phyloP scores from a whole-genome alignment of 2,329 filamentous ascomycete species.

The Byssoonygena ceratinophila region DNA sequence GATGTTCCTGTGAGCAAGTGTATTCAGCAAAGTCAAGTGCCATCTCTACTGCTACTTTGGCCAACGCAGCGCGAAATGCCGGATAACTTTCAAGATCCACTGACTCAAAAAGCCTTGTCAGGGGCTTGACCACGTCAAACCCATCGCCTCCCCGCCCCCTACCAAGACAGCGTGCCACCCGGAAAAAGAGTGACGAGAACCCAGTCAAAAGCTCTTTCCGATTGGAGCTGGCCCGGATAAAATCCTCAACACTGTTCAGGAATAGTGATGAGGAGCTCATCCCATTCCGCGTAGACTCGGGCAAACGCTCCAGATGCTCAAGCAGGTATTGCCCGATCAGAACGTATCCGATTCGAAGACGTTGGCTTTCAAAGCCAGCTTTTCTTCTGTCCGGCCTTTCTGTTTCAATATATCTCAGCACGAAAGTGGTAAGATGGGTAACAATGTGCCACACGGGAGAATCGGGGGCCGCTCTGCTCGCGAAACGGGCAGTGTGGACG shows the following conservation, averaged over 20 bases:
- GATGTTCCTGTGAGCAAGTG: constrained; percentile 30
- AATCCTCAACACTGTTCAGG: constrained; percentile 23
- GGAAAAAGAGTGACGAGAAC: constrained; percentile 27
- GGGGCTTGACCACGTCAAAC: constrained; percentile 20
- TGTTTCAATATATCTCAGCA: constrained; percentile 10
- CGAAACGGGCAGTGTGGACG: constrained; percentile 12
- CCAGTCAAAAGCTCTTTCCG: constrained; percentile 27
- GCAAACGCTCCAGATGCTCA: constrained; percentile 2
- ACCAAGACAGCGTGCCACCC: constrained; percentile 28
- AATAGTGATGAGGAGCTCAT: not conserved
- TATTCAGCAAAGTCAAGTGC: constrained; percentile 34
- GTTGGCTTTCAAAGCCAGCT: not conserved
- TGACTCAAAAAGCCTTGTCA: constrained; percentile 23
- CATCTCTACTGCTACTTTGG: constrained; percentile 30
- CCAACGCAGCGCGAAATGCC: constrained; percentile 24
- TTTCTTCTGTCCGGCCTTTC: not conserved
- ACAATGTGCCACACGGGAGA: constrained; percentile 14
- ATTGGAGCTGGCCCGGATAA: constrained; percentile 23
- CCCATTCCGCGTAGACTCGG: not conserved
- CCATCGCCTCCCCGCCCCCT: constrained; percentile 18
- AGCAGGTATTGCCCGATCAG: constrained; percentile 16
- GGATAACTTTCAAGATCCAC: constrained; percentile 15
- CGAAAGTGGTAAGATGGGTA: constrained; percentile 4
- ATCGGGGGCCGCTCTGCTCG: not conserved
- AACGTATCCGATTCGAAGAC: constrained; percentile 15